phyloP scores from a whole-genome alignment of 805 yeast genomes.

The Citeromyces matritensis region DNA sequence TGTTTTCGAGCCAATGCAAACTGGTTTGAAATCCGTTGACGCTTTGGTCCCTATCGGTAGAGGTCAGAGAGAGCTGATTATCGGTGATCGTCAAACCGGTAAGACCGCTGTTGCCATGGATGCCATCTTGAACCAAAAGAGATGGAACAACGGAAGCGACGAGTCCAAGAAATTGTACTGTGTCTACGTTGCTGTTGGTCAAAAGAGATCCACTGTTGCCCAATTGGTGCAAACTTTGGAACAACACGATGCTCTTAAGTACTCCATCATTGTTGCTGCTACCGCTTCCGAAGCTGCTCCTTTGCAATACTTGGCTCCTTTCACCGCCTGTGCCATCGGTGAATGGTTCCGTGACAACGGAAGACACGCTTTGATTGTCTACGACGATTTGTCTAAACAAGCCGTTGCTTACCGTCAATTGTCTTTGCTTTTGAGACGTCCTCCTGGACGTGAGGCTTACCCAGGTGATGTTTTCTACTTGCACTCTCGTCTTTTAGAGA shows the following conservation, averaged over 20 bases:
- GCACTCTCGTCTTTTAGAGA: constrained; percentile 89
- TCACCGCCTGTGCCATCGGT: constrained; percentile 99
- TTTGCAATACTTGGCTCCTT: constrained; percentile 98
- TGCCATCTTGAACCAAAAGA: constrained; percentile 97
- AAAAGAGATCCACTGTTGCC: constrained; percentile 99
- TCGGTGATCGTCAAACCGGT: constrained; percentile 99
- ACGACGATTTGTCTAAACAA: constrained; percentile 97
- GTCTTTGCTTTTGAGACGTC: constrained; percentile 93
- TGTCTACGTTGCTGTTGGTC: constrained; percentile 99
- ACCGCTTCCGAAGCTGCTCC: constrained; percentile 99
- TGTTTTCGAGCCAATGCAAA: constrained; percentile 98
- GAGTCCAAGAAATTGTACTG: constrained; percentile 98
- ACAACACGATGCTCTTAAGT: constrained; percentile 95
- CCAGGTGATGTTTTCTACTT: constrained; percentile 95
- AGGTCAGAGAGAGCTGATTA: constrained; percentile 99
- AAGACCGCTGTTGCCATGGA: constrained; percentile 98
- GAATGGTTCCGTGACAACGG: constrained; percentile 99
- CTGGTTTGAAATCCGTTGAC: constrained; percentile 98
- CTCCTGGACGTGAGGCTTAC: constrained; percentile 95
- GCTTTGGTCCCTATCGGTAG: constrained; percentile 99
- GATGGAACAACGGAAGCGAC: constrained; percentile 92
- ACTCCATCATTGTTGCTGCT: constrained; percentile 96
- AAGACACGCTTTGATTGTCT: constrained; percentile 91
- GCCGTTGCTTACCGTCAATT: constrained; percentile 99
- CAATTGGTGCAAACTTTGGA: constrained; percentile 98